Evolutionary conservation across 1,284 basidiomycete genomes (phyloP).

Genomic region (Nidula niveotomentosa): DNA sequence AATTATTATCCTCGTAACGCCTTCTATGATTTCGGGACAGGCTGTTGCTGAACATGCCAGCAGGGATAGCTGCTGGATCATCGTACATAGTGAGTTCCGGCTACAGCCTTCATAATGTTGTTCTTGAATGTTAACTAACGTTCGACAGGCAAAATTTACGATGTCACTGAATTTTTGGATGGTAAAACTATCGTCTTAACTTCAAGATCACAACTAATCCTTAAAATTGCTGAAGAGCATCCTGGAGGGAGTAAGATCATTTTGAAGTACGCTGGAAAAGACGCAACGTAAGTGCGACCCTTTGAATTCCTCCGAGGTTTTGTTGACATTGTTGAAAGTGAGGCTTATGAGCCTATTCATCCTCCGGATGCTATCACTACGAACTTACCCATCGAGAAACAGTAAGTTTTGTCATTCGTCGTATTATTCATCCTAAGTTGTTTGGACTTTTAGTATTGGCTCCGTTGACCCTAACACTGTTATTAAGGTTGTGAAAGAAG

Average conservation of each 20-base stretch:
- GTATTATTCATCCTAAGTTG: not conserved
- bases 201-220: constrained; percentile 14
- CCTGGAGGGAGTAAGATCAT: constrained; percentile 29
- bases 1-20: constrained; percentile 9
- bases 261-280: constrained; percentile 45
- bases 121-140: not conserved
- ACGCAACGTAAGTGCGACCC: constrained; percentile 30
- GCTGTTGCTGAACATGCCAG: constrained; percentile 73
- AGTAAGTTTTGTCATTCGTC: constrained; percentile 41
- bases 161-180: constrained; percentile 36
- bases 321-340: constrained; percentile 29
- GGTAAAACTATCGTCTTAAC: constrained; percentile 14
- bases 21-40: constrained; percentile 42
- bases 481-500: constrained; percentile 49
- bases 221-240: constrained; percentile 1
- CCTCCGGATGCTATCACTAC: constrained; percentile 86
- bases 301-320: not conserved
- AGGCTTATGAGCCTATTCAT: constrained; percentile 86
- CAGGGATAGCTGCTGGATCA: constrained; percentile 85
- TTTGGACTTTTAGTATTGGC: constrained; percentile 52
- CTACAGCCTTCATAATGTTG: not conserved
- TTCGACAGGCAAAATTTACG: constrained; percentile 23
- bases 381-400: constrained; percentile 77
- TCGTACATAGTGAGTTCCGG: constrained; percentile 69
- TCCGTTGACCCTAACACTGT: constrained; percentile 66